These are phyloP conservation scores for Sphaerosporella brunnea DNA, from an alignment of 495 filamentous ascomycete genomes.

Conservation along the genomic window DNA sequence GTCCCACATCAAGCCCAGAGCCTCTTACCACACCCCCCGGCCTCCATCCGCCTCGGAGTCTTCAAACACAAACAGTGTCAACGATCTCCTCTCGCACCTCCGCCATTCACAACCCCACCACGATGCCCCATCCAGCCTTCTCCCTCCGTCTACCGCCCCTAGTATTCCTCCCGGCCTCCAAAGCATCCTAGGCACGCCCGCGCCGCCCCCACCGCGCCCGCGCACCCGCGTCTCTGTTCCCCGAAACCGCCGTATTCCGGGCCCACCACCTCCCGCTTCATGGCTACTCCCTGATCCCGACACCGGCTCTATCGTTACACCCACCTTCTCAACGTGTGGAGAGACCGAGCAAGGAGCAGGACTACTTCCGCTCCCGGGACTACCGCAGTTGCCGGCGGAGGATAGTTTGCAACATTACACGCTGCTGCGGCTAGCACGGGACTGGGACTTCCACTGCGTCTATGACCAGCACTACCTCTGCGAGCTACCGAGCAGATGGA, in stretches of 20 bases:
- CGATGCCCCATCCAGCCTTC: not conserved
- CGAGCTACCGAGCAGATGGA: constrained; percentile 12
- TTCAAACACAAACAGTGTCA: constrained; percentile 6
- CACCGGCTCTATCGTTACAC: not conserved
- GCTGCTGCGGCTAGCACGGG: constrained; percentile 9
- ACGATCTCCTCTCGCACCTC: constrained; percentile 18
- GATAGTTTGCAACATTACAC: constrained; percentile 5
- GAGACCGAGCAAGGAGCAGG: too few relatives aligned
- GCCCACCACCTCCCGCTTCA: constrained; percentile 21
- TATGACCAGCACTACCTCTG: constrained; percentile 21
- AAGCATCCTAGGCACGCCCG: constrained; percentile 12
- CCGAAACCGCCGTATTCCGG: constrained; percentile 10
- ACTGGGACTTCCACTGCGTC: constrained; percentile 13
- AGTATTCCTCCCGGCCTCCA: constrained; percentile 18
- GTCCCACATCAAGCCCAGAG: not conserved
- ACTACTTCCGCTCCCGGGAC: constrained; percentile 5
- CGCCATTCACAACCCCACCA: constrained; percentile 10
- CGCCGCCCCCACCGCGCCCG: constrained; percentile 10
- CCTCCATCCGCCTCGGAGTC: not conserved
- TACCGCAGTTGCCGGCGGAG: constrained; percentile 6
- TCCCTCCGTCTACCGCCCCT: not conserved
- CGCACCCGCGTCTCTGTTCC: not conserved
- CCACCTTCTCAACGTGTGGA: not conserved
- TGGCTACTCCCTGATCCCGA: constrained; percentile 10
- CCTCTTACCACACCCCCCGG: not conserved